phyloP scores from a whole-genome alignment of 2,329 filamentous ascomycete genomes.

The Onygena corvina region DNA sequence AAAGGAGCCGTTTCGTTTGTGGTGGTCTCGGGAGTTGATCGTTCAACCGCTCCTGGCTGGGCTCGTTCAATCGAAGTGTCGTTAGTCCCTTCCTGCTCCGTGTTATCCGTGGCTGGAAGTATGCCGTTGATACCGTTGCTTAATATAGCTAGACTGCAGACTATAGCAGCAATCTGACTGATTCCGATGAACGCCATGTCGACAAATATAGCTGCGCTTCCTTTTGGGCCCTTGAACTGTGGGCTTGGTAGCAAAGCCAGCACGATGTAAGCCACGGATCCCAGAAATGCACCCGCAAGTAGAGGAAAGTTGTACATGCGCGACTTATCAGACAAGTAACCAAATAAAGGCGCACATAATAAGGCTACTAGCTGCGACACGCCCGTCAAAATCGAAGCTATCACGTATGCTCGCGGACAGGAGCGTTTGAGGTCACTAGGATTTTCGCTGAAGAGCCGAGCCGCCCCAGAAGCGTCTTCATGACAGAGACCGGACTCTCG shows the following conservation, averaged over 20 bases:
- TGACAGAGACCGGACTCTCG: constrained; percentile 64
- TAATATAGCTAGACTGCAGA: constrained; percentile 83
- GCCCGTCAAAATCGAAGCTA: constrained; percentile 77
- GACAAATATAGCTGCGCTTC: constrained; percentile 57
- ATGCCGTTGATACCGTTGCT: constrained; percentile 60
- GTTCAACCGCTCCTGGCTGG: not conserved
- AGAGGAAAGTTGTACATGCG: constrained; percentile 60
- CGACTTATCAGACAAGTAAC: constrained; percentile 63
- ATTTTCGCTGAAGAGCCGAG: constrained; percentile 17
- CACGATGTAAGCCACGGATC: constrained; percentile 62
- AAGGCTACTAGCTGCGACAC: constrained; percentile 79
- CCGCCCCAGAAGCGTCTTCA: constrained; percentile 18
- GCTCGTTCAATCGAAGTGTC: not conserved
- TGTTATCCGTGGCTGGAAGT: not conserved
- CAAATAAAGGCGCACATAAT: constrained; percentile 73
- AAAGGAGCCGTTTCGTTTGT: constrained; percentile 24
- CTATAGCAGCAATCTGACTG: constrained; percentile 91
- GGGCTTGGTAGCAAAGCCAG: constrained; percentile 70
- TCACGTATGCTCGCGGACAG: constrained; percentile 74
- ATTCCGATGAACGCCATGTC: constrained; percentile 72
- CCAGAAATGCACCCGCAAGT: constrained; percentile 56
- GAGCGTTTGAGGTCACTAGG: constrained; percentile 62
- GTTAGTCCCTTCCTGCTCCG: not conserved
- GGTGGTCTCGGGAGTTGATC: not conserved
- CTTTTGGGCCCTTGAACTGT: constrained; percentile 58